Evolutionary conservation across 2,329 filamentous ascomycete species (phyloP).

Genomic region (Tolypocladium paradoxum): DNA sequence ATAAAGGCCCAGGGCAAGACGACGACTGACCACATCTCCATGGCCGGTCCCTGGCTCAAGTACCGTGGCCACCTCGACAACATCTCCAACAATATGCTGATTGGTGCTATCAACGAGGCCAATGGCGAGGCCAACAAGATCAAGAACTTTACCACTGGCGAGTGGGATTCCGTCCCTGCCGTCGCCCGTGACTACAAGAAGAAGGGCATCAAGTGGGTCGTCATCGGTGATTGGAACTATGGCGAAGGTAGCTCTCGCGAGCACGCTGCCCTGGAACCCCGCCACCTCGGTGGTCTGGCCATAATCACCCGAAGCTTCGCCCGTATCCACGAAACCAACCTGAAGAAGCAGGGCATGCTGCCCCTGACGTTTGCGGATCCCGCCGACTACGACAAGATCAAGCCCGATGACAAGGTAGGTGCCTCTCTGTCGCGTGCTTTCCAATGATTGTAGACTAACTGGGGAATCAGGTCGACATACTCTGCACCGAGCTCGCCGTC

Average conservation of each 20-base stretch:
- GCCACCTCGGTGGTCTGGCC: constrained; percentile 87
- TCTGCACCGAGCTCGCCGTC: constrained; percentile 80
- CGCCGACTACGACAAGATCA: constrained; percentile 95
- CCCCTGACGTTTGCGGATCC: constrained; percentile 91
- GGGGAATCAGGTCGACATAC: constrained; percentile 61
- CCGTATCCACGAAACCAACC: constrained; percentile 99
- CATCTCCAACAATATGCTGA: constrained; percentile 94
- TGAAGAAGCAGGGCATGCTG: constrained; percentile 99
- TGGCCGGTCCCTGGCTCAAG: constrained; percentile 93
- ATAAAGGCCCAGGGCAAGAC: constrained; percentile 97
- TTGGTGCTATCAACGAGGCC: constrained; percentile 84
- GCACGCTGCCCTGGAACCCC: constrained; percentile 79
- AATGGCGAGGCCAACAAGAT: constrained; percentile 90
- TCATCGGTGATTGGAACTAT: constrained; percentile 98
- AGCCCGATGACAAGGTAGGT: constrained; percentile 70
- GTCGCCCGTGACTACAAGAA: constrained; percentile 77
- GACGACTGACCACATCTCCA: constrained; percentile 97
- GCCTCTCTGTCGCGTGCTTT: not conserved
- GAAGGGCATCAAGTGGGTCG: constrained; percentile 69
- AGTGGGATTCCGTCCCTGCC: constrained; percentile 68
- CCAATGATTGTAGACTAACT: not conserved
- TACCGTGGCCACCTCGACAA: constrained; percentile 99
- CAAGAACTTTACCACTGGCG: constrained; percentile 80
- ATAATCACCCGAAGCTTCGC: constrained; percentile 95
- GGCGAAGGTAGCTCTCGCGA: constrained; percentile 84